phyloP scores from a whole-genome alignment of 2,329 filamentous ascomycete species.

The Ophiosphaerella korrae region DNA sequence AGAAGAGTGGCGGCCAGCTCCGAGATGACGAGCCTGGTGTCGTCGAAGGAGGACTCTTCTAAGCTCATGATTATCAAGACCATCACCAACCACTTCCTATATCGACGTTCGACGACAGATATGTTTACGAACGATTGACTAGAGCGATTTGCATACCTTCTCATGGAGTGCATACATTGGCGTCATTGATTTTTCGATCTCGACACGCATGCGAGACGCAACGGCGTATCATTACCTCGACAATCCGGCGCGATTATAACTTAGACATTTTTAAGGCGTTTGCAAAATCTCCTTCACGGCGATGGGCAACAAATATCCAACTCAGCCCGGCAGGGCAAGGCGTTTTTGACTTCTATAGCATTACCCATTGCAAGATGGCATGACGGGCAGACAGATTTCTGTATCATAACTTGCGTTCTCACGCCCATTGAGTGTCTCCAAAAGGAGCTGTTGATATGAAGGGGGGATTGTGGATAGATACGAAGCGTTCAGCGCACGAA shows the following conservation, averaged over 20 bases:
- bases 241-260: slow-evolving; percentile 33
- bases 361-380: slow-evolving; percentile 23
- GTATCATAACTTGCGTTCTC: slow-evolving; percentile 21
- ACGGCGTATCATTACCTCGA: slow-evolving; percentile 32
- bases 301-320: slow-evolving; percentile 20
- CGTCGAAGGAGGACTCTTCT: slow-evolving; percentile 45
- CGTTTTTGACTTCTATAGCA: slow-evolving; percentile 26
- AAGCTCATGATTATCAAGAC: slow-evolving; percentile 5
- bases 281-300: slow-evolving; percentile 24
- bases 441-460: slow-evolving; percentile 11
- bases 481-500: slow-evolving; percentile 1
- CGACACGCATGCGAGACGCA: slow-evolving; percentile 39
- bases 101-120: slow-evolving; percentile 25
- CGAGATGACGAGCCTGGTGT: slow-evolving; percentile 44
- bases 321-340: slow-evolving; percentile 14
- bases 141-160: slow-evolving; percentile 43
- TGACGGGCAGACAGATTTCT: slow-evolving; percentile 14
- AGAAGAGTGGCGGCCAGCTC: slow-evolving; percentile 44
- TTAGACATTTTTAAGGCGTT: slow-evolving; percentile 33
- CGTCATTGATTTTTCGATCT: slow-evolving; percentile 29
- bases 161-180: slow-evolving; percentile 43
- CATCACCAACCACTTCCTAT: slow-evolving; percentile 2
- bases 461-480: slow-evolving; percentile 6
- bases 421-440: slow-evolving; percentile 12
- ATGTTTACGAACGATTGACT: slow-evolving; percentile 42